Evolutionary conservation across 2,329 filamentous ascomycete species (phyloP).

Genomic region (Penicillium sp.): DNA sequence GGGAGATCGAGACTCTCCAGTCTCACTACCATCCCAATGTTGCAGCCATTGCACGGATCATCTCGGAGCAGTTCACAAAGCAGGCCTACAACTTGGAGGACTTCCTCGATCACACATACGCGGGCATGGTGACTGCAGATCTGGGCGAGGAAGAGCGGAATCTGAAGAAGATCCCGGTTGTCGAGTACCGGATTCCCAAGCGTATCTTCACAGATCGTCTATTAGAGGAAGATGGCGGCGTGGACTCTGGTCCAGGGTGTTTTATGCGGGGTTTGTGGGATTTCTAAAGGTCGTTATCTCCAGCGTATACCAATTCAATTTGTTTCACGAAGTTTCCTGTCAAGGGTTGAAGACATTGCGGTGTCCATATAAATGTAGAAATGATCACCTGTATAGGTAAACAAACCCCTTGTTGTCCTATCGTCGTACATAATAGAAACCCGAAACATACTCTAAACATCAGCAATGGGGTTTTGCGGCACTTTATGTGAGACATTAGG

Average conservation of each 20-base stretch:
- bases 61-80: constrained; percentile 97
- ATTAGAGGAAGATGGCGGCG: constrained; percentile 40
- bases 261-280: constrained; percentile 40
- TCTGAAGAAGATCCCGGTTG: constrained; percentile 78
- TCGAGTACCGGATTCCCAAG: constrained; percentile 93
- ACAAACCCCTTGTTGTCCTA: constrained; percentile 2
- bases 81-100: constrained; percentile 93
- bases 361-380: background rate
- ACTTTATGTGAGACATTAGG: background rate
- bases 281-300: constrained; percentile 26
- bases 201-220: constrained; percentile 59
- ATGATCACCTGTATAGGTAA: background rate
- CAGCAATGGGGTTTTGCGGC: background rate
- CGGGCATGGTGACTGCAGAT: constrained; percentile 72
- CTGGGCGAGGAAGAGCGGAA: constrained; percentile 62
- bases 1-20: constrained; percentile 89
- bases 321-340: background rate
- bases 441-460: background rate
- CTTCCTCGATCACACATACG: constrained; percentile 91
- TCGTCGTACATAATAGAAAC: background rate
- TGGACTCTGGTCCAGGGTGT: constrained; percentile 37
- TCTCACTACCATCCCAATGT: constrained; percentile 97
- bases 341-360: background rate
- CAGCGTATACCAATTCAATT: constrained; percentile 15
- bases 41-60: constrained; percentile 85